These are phyloP conservation scores for Rhodotorula paludigena DNA, from an alignment of 768 basidiomycete genomes.

Conservation along the genomic window DNA sequence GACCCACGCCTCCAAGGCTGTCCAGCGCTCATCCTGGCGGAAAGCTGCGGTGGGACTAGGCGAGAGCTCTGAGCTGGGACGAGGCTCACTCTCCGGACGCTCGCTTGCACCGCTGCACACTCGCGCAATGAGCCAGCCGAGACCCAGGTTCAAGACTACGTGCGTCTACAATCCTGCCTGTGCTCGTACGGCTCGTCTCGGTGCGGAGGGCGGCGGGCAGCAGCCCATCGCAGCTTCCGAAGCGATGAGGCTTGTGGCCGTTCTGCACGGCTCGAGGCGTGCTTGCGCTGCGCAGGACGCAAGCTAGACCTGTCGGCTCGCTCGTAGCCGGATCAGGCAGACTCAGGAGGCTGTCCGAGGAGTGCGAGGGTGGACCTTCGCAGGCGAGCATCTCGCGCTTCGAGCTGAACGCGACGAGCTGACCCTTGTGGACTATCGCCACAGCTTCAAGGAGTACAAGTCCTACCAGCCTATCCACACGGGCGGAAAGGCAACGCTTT, in stretches of 20 bases:
- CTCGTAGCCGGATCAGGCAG: background rate
- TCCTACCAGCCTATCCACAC: constrained; percentile 55
- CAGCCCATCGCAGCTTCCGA: too few relatives aligned
- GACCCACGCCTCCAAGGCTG: constrained; percentile 20
- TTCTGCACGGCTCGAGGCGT: too few relatives aligned
- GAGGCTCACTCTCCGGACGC: background rate
- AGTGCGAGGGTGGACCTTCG: background rate
- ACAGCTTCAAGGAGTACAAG: constrained; percentile 39
- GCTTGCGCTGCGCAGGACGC: too few relatives aligned
- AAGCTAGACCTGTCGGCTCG: background rate
- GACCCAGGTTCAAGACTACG: constrained; percentile 21
- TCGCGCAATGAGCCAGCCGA: constrained; percentile 7
- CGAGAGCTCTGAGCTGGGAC: background rate
- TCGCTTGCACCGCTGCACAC: too few relatives aligned
- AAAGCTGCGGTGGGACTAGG: background rate
- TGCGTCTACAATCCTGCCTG: background rate
- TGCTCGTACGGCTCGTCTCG: background rate
- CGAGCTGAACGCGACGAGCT: background rate
- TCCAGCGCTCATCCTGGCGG: background rate
- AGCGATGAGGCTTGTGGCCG: too few relatives aligned
- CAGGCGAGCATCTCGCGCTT: background rate
- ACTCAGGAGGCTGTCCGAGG: background rate
- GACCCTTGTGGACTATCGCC: background rate
- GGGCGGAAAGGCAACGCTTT: constrained; percentile 74
- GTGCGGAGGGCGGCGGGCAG: background rate